phyloP scores from a whole-genome alignment of 2,329 filamentous ascomycete species.

The Keithomyces neogunnii region DNA sequence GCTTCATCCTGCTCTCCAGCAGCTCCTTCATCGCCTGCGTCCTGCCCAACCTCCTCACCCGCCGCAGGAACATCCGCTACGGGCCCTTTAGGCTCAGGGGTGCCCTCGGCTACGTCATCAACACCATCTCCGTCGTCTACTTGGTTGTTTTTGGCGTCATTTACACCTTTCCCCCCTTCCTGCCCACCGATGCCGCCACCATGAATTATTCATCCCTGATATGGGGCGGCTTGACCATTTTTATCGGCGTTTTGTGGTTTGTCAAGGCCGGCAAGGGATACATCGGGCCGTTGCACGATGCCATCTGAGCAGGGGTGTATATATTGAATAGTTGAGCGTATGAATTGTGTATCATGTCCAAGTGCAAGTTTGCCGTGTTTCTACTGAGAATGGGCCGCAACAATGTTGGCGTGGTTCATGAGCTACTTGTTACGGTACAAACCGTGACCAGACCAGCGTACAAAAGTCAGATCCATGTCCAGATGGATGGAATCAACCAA shows the following conservation, averaged over 20 bases:
- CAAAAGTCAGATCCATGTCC: no score
- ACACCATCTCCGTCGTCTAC: constrained; percentile 44
- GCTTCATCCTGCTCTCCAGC: constrained; percentile 22
- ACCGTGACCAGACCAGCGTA: no score
- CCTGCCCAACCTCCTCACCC: constrained; percentile 43
- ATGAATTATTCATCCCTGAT: constrained; percentile 47
- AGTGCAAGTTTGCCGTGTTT: neutral
- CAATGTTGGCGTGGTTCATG: no score
- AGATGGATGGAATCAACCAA: no score
- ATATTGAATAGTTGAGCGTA: no score
- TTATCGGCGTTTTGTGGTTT: constrained; percentile 34
- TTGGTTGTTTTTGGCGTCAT: constrained; percentile 54
- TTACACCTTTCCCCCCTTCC: constrained; percentile 48
- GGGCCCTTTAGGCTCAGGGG: constrained; percentile 51
- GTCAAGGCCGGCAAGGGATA: constrained; percentile 16
- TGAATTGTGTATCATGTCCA: neutral
- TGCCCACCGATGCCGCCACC: constrained; percentile 33
- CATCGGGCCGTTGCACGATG: neutral
- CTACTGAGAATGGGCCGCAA: no score
- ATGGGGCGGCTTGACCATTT: constrained; percentile 26
- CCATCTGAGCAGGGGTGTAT: no score
- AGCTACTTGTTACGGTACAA: no score
- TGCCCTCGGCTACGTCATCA: constrained; percentile 39
- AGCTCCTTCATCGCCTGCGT: constrained; percentile 51
- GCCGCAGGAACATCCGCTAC: constrained; percentile 27